Evolutionary conservation across 208 protist species (phyloP), one percentile per base, ranked within the genome.

Genomic region (Lotmaria passim): DNA sequence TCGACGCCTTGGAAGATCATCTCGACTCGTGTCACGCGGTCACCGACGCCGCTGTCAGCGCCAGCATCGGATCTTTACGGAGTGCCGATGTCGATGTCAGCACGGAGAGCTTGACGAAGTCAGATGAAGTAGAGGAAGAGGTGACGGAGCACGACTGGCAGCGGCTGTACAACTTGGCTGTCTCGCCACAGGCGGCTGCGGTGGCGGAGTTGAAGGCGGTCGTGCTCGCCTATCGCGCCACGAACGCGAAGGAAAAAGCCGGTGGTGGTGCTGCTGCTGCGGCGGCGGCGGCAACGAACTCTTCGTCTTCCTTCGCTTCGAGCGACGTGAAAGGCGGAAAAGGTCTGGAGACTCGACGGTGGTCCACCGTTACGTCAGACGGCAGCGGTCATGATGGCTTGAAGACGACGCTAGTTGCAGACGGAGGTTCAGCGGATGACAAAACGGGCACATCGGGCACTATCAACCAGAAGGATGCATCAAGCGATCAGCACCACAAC

Each of bases 1-100:
- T 94, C 36, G 83, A 90, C 48, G 74, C 81, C 2, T 53, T 94
- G 55, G 62, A 87, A 33, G 79, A 89, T 51, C 89, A 94, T 71
- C 47, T 94, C n/a, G 81, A 84, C 19, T 36, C 57, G 10, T 59
- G 44, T 48, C 81, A 89, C 57, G 71, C 12, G 4, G 57, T 30
- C 34, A 39, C 6, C 39, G 38, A 23, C 0, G 36, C 46, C 4
- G 10, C 38, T 12, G 10, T 14, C 21, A 2, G 10, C 48, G 36
- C 24, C 41, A 26, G 2, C 31, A 30, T 15, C 14, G 39, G 23
- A n/a, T n/a, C n/a, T n/a, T n/a, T n/a, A n/a, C n/a, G n/a, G n/a
- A n/a, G n/a, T n/a, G n/a, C n/a, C n/a, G n/a, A n/a, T n/a, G n/a
- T n/a, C n/a, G n/a, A n/a, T 3, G 28, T 10, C n/a, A 34, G 12